Percentiles rank a stretch among this genome's conserved stretches.
These are phyloP conservation scores for Aaosphaeria pasadenensis DNA, from an alignment of 2,329 filamentous ascomycete species.

Conservation along the genomic window DNA sequence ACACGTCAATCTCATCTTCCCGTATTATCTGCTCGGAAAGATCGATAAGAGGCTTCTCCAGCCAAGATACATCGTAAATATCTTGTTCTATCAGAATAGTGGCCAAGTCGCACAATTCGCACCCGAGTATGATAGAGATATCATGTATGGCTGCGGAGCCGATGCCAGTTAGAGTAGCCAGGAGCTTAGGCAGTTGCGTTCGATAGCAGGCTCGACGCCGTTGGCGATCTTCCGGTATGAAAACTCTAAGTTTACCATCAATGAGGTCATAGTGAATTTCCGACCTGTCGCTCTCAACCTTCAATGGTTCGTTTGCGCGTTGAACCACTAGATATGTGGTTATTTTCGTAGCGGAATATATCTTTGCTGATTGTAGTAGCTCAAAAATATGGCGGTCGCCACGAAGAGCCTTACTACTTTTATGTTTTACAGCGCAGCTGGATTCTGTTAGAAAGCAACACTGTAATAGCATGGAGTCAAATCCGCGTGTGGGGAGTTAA, in stretches of 20 bases:
- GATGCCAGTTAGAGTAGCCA: conserved; percentile 7
- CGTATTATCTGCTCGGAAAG: not conserved
- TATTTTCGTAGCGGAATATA: conserved; percentile 9
- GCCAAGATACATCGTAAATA: conserved; percentile 13
- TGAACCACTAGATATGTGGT: conserved; percentile 11
- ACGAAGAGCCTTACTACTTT: conserved; percentile 15
- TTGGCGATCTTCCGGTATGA: conserved; percentile 9
- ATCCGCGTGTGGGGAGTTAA: no score
- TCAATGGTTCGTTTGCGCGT: not conserved
- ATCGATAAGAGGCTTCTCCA: conserved; percentile 8
- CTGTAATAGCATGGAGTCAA: no score
- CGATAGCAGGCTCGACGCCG: conserved; percentile 11
- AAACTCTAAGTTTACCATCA: conserved; percentile 9
- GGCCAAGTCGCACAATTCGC: conserved; percentile 4
- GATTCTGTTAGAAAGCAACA: conserved; percentile 1
- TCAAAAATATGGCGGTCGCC: conserved; percentile 8
- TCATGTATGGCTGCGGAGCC: conserved; percentile 2
- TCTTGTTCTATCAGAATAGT: conserved; percentile 15
- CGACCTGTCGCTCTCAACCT: conserved; percentile 11
- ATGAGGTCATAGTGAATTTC: conserved; percentile 10
- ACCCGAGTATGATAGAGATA: conserved; percentile 10
- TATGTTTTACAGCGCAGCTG: conserved; percentile 21
- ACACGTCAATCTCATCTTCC: not conserved
- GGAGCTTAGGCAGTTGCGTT: conserved; percentile 13
- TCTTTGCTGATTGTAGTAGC: conserved; percentile 3